Percentiles rank a stretch among this genome's conserved stretches.
These are phyloP conservation scores for Mychonastes homosphaera DNA, from an alignment of 139 green algal species.

Conservation along the genomic window DNA sequence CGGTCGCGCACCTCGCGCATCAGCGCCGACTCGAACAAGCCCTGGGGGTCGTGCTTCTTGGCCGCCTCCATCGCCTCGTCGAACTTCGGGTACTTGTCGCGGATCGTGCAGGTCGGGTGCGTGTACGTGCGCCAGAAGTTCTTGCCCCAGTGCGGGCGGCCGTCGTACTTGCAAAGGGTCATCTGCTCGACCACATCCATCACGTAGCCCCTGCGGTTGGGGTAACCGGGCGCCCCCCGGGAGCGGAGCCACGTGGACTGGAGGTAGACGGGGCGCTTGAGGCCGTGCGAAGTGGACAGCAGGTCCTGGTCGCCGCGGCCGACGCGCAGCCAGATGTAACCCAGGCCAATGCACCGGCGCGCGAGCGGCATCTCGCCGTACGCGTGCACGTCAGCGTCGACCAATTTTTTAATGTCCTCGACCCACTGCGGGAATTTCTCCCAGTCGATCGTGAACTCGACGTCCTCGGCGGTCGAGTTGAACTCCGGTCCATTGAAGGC, in stretches of 20 bases:
- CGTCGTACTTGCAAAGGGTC: slow-evolving; percentile 21
- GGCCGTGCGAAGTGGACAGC: slow-evolving; percentile 1
- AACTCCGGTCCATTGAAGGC: not conserved
- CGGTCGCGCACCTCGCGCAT: slow-evolving; percentile 6
- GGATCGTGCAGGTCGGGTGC: slow-evolving; percentile 6
- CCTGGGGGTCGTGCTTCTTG: slow-evolving; percentile 8
- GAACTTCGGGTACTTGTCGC: slow-evolving; percentile 16
- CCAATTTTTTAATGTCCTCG: slow-evolving; percentile 11
- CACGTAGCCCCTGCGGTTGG: slow-evolving; percentile 9
- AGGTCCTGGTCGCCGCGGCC: not conserved
- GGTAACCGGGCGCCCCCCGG: not conserved
- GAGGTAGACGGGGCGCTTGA: slow-evolving; percentile 20
- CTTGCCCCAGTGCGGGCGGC: slow-evolving; percentile 11
- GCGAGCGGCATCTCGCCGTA: slow-evolving; percentile 2
- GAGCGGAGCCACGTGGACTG: slow-evolving; percentile 21
- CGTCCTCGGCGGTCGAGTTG: slow-evolving; percentile 10
- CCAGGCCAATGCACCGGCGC: slow-evolving; percentile 4
- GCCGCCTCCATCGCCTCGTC: slow-evolving; percentile 4
- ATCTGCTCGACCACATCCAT: slow-evolving; percentile 14
- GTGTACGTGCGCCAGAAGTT: slow-evolving; percentile 20
- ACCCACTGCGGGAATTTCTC: slow-evolving; percentile 6
- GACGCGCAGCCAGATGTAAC: slow-evolving; percentile 18
- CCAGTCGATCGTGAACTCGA: slow-evolving; percentile 13
- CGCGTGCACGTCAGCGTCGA: slow-evolving; percentile 4
- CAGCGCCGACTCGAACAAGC: slow-evolving; percentile 10